Base-by-base conservation (phyloP, 2,329 filamentous ascomycete species). In the Macroventuria anomochaeta region DNA sequence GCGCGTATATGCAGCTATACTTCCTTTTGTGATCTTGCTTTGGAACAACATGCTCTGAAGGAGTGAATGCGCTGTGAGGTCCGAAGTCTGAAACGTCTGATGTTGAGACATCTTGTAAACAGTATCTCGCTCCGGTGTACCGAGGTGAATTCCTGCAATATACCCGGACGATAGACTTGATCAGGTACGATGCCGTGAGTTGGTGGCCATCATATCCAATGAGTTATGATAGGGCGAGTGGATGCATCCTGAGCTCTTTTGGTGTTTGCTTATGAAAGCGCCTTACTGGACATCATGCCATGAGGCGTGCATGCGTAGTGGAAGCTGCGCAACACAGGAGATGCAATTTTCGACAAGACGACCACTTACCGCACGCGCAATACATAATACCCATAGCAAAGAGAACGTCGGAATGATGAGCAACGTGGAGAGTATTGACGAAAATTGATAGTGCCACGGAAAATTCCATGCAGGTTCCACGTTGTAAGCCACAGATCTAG, bases 391-490 rank as follows among this genome's bases (percentile, higher is more conserved):
- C 12, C 28, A 29, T 11, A 25, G 21, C 8, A 25, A 26, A 34
- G 28, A 26, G 18, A 17, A 12, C 29, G 7, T 36, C 17, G 15
- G 36, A 34, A 17, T 31, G 17, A 41, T 34, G 36, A 41, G n/a
- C 15, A 39, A 21, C n/a, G 36, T 29, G 23, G 10, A 40, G 29
- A 29, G 25, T 25, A 7, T 34, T 20, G 28, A 29, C 29, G 15
- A 31, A n/a, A 40, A 36, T 8, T 12, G 32, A 23, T 44, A 34
- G 43, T 36, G 44, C 21, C 21, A 44, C 33, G 17, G 28, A 54
- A 48, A n/a, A n/a, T 46, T 54, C 39, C 44, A 48, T 48, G 51
- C 51, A 54, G 51, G 43, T 54, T 54, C 51, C 46, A 54, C 40
- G 44, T 49, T 54, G 23, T 40, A 34, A 49, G 39, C 46, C 51